These are phyloP conservation scores for Cordyceps tenuipes DNA, from an alignment of 2,329 filamentous ascomycete genomes.

Conservation along the genomic window DNA sequence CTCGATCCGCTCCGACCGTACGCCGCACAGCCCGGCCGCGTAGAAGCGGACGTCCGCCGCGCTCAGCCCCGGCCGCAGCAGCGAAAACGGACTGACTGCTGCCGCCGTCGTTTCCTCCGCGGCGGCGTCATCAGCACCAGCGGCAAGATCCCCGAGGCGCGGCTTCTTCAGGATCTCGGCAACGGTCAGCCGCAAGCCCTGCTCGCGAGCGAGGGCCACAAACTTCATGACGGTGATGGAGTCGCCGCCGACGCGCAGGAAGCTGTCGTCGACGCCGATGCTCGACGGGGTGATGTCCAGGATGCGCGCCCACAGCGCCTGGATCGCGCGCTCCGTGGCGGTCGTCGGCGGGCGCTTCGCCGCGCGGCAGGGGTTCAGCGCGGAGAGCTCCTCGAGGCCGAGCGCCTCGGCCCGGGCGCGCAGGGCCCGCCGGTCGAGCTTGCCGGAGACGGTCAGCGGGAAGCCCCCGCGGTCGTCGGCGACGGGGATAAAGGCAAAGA, in stretches of 20 bases:
- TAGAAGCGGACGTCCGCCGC: slow-evolving; percentile 6
- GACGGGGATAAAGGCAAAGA: slow-evolving; percentile 33
- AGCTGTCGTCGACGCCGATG: slow-evolving; percentile 31
- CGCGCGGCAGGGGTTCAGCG: slow-evolving; percentile 15
- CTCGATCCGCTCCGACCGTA: slow-evolving; percentile 1
- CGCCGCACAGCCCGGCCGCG: slow-evolving; percentile 13
- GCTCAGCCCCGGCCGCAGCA: background rate
- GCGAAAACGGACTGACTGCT: background rate
- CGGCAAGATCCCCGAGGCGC: slow-evolving; percentile 11
- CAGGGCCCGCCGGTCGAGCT: slow-evolving; percentile 35
- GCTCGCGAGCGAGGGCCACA: slow-evolving; percentile 14
- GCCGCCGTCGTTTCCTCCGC: background rate
- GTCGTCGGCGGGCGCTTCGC: slow-evolving; percentile 26
- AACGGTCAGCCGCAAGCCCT: slow-evolving; percentile 15
- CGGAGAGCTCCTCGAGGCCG: slow-evolving; percentile 27
- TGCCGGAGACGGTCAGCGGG: slow-evolving; percentile 34
- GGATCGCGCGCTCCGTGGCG: slow-evolving; percentile 27
- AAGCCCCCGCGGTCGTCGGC: slow-evolving; percentile 22
- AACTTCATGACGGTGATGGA: slow-evolving; percentile 21
- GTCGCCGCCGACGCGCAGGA: slow-evolving; percentile 37
- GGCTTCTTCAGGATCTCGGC: slow-evolving; percentile 12
- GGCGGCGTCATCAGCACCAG: background rate
- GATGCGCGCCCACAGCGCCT: slow-evolving; percentile 28
- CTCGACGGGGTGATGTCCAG: slow-evolving; percentile 25
- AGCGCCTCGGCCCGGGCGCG: slow-evolving; percentile 30